These are phyloP conservation scores for Senna tora DNA, from an alignment of 306 rosid species.

Conservation along the genomic window DNA sequence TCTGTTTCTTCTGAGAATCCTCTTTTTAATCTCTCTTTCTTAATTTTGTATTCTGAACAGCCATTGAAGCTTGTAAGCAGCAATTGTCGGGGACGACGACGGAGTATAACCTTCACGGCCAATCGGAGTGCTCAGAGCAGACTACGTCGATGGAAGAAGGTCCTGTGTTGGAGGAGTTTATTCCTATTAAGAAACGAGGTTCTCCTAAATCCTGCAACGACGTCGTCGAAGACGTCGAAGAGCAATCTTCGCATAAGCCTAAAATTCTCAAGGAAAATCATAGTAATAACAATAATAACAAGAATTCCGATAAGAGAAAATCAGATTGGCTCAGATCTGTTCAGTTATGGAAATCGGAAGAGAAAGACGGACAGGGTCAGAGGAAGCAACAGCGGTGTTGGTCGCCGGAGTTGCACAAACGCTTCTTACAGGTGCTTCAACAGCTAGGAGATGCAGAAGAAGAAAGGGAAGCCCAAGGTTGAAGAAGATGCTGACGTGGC, in stretches of 20 bases:
- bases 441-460: too few relatives aligned
- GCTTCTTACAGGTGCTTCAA: too few relatives aligned
- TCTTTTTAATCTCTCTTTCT: not conserved
- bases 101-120: slow-evolving; percentile 66
- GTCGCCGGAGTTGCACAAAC: too few relatives aligned
- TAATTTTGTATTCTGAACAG: slow-evolving; percentile 40
- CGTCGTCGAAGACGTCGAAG: slow-evolving; percentile 11
- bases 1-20: slow-evolving; percentile 4
- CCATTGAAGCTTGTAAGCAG: slow-evolving; percentile 70
- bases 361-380: too few relatives aligned
- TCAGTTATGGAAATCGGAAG: too few relatives aligned
- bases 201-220: slow-evolving; percentile 45
- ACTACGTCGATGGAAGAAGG: slow-evolving; percentile 65
- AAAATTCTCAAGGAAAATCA: slow-evolving; percentile 21
- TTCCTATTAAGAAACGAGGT: slow-evolving; percentile 55
- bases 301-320: too few relatives aligned
- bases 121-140: slow-evolving; percentile 83
- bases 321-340: too few relatives aligned
- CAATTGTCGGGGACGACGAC: slow-evolving; percentile 60
- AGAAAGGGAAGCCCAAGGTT: too few relatives aligned
- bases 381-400: too few relatives aligned
- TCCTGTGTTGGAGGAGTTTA: slow-evolving; percentile 75
- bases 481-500: too few relatives aligned
- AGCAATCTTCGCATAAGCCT: slow-evolving; percentile 43
- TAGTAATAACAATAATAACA: too few relatives aligned